Conservation (phyloP, 2,329 filamentous ascomycete genomes). For the Graphilbum sp. region DNA sequence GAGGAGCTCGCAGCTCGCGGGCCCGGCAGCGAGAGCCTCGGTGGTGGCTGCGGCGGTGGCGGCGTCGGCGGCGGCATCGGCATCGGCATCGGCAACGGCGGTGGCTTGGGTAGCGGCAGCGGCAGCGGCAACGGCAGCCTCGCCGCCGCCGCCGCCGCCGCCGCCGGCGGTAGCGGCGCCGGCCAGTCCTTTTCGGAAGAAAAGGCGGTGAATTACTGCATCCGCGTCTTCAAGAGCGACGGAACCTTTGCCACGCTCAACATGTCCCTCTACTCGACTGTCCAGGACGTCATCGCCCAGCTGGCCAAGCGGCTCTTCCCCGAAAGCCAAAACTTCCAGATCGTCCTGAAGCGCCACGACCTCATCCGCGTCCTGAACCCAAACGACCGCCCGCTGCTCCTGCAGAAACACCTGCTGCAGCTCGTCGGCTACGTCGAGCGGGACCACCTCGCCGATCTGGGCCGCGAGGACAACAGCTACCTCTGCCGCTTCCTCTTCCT, state of each 20-base stretch:
- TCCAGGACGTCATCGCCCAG: slow-evolving; percentile 74
- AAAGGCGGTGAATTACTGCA: slow-evolving; percentile 66
- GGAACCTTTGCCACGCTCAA: slow-evolving; percentile 89
- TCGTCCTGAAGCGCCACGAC: slow-evolving; percentile 87
- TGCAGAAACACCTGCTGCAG: slow-evolving; percentile 81
- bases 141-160: no score
- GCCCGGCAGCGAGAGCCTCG: slow-evolving; percentile 51
- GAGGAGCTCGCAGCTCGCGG: slow-evolving; percentile 44
- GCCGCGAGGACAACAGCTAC: slow-evolving; percentile 93
- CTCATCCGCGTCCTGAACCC: slow-evolving; percentile 65
- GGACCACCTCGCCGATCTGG: slow-evolving; percentile 82
- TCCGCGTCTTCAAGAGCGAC: slow-evolving; percentile 87
- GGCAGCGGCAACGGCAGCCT: no score
- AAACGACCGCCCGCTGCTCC: slow-evolving; percentile 67
- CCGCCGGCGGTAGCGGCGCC: no score
- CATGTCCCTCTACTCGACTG: slow-evolving; percentile 66
- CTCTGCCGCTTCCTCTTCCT: slow-evolving; percentile 92
- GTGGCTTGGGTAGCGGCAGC: no score
- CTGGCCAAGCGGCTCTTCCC: slow-evolving; percentile 91
- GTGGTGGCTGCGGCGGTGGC: no score
- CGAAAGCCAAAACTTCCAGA: slow-evolving; percentile 86
- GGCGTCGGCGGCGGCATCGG: no score
- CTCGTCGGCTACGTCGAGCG: slow-evolving; percentile 80
- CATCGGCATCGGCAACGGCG: no score
- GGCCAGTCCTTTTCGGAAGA: no score